These are phyloP conservation scores for Pestalotiopsis fici DNA, from an alignment of 2,329 filamentous ascomycete species.

Conservation along the genomic window DNA sequence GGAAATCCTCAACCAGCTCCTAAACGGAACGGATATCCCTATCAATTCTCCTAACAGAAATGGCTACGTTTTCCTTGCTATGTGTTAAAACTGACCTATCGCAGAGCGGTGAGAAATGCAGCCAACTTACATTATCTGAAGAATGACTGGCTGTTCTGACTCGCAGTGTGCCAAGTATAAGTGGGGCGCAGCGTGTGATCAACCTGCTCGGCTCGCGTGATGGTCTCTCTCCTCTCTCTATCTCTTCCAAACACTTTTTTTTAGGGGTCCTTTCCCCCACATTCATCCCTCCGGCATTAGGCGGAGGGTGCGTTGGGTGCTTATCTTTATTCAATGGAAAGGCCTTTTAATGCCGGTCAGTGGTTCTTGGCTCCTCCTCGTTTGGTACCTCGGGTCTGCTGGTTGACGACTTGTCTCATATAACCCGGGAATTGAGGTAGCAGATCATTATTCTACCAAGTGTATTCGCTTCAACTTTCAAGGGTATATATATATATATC, in stretches of 20 bases:
- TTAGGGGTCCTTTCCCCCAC: not conserved
- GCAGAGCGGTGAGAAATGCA: not conserved
- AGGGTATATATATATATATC: not conserved
- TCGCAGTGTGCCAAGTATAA: not conserved
- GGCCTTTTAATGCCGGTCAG: not conserved
- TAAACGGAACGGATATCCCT: not conserved
- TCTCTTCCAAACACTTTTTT: not conserved
- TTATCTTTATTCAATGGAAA: not conserved
- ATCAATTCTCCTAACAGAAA: not conserved
- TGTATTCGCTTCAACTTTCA: not conserved
- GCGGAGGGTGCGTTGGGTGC: not conserved
- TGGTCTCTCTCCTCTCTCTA: not conserved
- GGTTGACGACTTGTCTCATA: no score
- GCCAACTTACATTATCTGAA: not conserved
- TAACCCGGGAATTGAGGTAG: not conserved
- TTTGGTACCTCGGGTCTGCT: no score
- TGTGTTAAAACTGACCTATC: not conserved
- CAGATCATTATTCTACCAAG: not conserved
- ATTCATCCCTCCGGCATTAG: not conserved
- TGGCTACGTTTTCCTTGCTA: no score
- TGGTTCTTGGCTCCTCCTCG: no score
- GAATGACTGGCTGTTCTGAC: slow-evolving; percentile 1
- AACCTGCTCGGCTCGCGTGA: not conserved
- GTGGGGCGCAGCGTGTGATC: slow-evolving; percentile 5
- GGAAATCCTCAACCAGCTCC: not conserved